Base-by-base conservation (phyloP, 805 yeast genomes). In the Candida sphagnicola region DNA sequence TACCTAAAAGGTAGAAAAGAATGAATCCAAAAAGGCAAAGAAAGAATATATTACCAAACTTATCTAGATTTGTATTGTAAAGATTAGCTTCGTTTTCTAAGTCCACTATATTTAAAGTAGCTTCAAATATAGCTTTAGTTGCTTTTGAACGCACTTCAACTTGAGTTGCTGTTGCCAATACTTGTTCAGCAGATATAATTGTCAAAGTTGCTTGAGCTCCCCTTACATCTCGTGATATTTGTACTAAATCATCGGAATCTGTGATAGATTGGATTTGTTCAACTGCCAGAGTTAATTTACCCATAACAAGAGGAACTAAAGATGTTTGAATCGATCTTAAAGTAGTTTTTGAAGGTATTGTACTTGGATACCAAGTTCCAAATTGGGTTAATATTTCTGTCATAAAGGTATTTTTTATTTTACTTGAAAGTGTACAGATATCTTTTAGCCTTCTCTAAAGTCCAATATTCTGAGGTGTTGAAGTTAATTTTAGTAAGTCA, bases 131-230 rank as follows among this genome's bases (percentile, higher is more conserved):
- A 6, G 47, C 60, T 37, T 59, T 43, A 8, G 64, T 62, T 5
- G 68, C 69, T 29, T 47, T 34, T 2, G 62, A 53, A 33, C 43
- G 37, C 1, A 54, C 59, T 4, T 38, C 28, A 1, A 35, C 33
- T 17, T 48, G 57, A 1, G 70, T 63, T 11, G 70, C 69, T 4
- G 69, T 62, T 15, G 69, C 68, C 31, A 58, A 39, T 3, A 60
- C 59, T n/a, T 48, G 34, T 38, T 60, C 54, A 4, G 66, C 68
- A 4, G 52, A 43, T 21, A 62, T 46, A 18, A 61, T 53, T 10
- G 62, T 47, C 30, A 62, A 44, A 5, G 68, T 59, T 1, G 69
- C 69, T 40, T 57, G 45, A 2, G 62, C 67, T 4, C 67, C 68
- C 28, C 68, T 43, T 4, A 54, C 39, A 11, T 41, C 45, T 38